Base-by-base conservation (phyloP, 495 filamentous ascomycete genomes). In the Aspergillus coremiiformis region DNA sequence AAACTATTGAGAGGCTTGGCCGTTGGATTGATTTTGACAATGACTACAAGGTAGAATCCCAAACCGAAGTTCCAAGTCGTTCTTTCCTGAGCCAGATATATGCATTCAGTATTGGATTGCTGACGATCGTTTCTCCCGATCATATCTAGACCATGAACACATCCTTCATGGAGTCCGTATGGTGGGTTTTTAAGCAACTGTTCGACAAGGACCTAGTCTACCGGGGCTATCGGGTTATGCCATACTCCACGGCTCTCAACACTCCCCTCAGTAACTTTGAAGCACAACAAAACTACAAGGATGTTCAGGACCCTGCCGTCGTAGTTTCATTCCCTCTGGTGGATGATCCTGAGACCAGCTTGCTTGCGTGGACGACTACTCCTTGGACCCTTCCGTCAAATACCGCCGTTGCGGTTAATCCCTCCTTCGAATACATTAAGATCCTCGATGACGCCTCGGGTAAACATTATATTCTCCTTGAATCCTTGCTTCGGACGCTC, bases 11-110 rank as follows among this genome's bases (percentile, higher is more conserved):
- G 51, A 71, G 93, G 39, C 71, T 98, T 23, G 93, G 94, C 41
- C 86, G 94, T 49, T 98, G 94, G 93, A 90, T 97, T 59, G 94
- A 98, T 70, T 96, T 97, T 53, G 94, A 97, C 69, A 93, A 95
- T 62, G 90, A 96, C 62, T 96, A 96, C 76, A 96, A 96, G 83
- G 85, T 85, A 51, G 15, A 59, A 47, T 39, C 14, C 23, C 12
- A 6, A 1, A 21, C 2, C 30, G 26, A 21, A 33, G 24, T 37
- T 7, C 26, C 22, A 6, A n/a, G n/a, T 14, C 39, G 17, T 21
- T n/a, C 20, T 1, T 5, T 21, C 1, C 4, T n/a, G 11, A 19
- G 23, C 14, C 5, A 45, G 5, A 17, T 11, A 0, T 27, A 4
- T 45, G n/a, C 14, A 23, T 17, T 8, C 15, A 20, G 27, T 23